A percentile compares a stretch with the other conserved stretches of the same genome.
phyloP scores from a whole-genome alignment of 345 rosid genomes.

The Syzygium aqueum region DNA sequence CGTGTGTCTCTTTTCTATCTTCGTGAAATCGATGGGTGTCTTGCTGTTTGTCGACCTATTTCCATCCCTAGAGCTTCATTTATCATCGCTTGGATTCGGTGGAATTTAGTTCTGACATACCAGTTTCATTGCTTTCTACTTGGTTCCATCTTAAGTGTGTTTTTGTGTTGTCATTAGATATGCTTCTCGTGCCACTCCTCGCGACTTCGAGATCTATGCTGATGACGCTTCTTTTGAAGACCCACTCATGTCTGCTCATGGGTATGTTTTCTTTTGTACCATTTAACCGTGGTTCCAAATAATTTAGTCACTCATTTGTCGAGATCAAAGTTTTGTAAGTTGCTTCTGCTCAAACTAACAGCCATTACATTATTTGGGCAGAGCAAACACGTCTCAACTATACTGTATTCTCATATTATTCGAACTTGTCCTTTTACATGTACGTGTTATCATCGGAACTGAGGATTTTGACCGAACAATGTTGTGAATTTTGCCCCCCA shows the following conservation, averaged over 20 bases:
- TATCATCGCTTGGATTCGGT: neutral
- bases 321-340: neutral
- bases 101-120: neutral
- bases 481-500: neutral
- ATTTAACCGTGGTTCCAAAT: neutral
- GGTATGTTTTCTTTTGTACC: conserved; percentile 31
- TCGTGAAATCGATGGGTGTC: neutral
- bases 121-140: neutral
- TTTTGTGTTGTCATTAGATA: conserved; percentile 30
- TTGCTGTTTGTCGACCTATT: neutral
- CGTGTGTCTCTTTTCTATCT: neutral
- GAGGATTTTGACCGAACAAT: neutral
- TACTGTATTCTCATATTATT: neutral
- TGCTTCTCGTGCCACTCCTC: conserved; percentile 49
- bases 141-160: neutral
- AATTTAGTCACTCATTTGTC: neutral
- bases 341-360: neutral
- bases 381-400: neutral
- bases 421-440: neutral
- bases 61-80: neutral
- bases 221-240: conserved; percentile 84
- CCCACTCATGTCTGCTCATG: conserved; percentile 84
- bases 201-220: conserved; percentile 74
- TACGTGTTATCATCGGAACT: neutral
- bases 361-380: neutral